phyloP scores from a whole-genome alignment of 2,329 filamentous ascomycete genomes.

The Alternaria triticina region DNA sequence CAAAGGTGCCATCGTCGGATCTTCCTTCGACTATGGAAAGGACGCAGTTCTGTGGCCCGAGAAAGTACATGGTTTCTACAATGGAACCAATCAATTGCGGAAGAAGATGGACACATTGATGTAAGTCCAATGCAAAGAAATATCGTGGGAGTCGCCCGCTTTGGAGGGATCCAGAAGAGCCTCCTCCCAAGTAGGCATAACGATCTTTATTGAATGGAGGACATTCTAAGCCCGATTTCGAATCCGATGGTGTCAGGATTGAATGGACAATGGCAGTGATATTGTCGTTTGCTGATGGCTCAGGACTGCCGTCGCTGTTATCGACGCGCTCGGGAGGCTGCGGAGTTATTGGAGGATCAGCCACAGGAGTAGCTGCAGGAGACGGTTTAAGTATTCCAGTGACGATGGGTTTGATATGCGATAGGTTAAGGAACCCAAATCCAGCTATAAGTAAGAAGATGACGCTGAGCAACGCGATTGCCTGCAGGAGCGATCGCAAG shows the following conservation, averaged over 20 bases:
- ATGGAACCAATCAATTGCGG: constrained; percentile 61
- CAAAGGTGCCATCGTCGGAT: constrained; percentile 61
- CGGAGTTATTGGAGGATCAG: too few species aligned
- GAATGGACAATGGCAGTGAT: too few species aligned
- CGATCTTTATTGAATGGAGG: too few species aligned
- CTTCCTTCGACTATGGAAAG: constrained; percentile 64
- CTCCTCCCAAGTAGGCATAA: too few species aligned
- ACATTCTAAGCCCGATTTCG: too few species aligned
- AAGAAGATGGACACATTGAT: constrained; percentile 54
- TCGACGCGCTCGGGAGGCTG: too few species aligned
- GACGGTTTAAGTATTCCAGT: too few species aligned
- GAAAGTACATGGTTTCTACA: constrained; percentile 57
- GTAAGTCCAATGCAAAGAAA: constrained; percentile 62
- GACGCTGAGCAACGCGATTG: constrained; percentile 13
- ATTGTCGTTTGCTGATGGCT: too few species aligned
- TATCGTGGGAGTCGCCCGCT: constrained; percentile 17
- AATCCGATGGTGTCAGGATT: too few species aligned
- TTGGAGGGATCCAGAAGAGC: neutral
- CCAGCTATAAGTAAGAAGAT: constrained; percentile 16
- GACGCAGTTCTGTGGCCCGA: constrained; percentile 59
- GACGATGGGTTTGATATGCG: too few species aligned
- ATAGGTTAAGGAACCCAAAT: constrained; percentile 1
- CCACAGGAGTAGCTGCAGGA: too few species aligned
- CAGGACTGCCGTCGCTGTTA: too few species aligned
- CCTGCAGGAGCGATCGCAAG: constrained; percentile 19